Evolutionary conservation across 176 grass and related monocot genomes (phyloP).

Genomic region (Zoysia japonica): DNA sequence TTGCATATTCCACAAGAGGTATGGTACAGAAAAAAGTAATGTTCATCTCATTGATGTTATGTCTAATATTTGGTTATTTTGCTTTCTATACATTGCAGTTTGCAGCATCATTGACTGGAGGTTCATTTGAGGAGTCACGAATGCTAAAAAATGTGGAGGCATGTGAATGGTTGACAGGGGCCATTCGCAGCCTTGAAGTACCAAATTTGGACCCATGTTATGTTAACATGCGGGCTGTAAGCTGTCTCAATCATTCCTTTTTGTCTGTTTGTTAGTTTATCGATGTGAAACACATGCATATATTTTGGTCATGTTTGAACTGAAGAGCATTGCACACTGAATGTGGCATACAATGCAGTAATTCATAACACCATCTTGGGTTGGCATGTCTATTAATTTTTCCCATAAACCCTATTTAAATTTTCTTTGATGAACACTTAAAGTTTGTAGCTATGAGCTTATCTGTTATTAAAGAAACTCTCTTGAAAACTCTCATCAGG

Average conservation of each 20-base stretch:
- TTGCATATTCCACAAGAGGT: conserved; percentile 90
- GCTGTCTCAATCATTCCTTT: conserved; percentile 33
- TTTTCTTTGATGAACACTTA: conserved; percentile 13
- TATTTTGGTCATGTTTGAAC: conserved; percentile 23
- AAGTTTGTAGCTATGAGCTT: conserved; percentile 17
- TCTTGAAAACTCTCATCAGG: conserved; percentile 42
- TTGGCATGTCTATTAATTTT: too few relatives aligned
- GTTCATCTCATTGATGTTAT: conserved; percentile 16
- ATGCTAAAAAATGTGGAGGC: conserved; percentile 99
- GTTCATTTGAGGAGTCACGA: conserved; percentile 94
- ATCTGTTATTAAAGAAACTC: neutral
- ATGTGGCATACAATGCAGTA: neutral
- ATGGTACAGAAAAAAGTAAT: conserved; percentile 37
- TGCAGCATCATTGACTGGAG: conserved; percentile 76
- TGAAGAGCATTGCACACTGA: conserved; percentile 24
- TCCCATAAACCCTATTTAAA: conserved; percentile 7
- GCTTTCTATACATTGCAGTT: conserved; percentile 49
- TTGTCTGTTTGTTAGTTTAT: conserved; percentile 21
- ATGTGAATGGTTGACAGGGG: conserved; percentile 96
- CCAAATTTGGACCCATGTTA: conserved; percentile 94
- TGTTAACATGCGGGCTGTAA: conserved; percentile 84
- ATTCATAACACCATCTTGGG: too few relatives aligned
- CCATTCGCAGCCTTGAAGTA: conserved; percentile 70
- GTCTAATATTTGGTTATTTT: conserved; percentile 41
- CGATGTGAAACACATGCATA: conserved; percentile 4